Percentiles rank a stretch among this genome's conserved stretches.
phyloP scores from a whole-genome alignment of 2,329 filamentous ascomycete species.

The Fusarium denticulatum region DNA sequence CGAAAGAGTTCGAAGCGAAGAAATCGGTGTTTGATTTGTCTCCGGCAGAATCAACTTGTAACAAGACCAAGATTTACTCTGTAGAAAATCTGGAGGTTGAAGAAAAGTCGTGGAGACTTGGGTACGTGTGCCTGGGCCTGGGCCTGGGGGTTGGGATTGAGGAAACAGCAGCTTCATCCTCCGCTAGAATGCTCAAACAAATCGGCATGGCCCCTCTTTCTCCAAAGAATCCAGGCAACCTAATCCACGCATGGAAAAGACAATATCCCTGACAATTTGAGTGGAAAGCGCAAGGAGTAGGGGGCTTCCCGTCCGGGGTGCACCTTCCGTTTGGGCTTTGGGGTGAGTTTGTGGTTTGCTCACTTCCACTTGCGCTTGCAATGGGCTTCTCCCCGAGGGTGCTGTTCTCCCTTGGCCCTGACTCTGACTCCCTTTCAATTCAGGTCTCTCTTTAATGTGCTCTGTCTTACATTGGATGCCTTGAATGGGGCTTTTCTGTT shows the following conservation, averaged over 20 bases:
- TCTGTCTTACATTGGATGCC: background rate
- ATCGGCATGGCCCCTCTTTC: constrained; percentile 17
- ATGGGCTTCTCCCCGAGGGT: background rate
- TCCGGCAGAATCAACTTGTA: background rate
- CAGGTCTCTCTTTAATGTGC: background rate
- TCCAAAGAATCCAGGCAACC: constrained; percentile 22
- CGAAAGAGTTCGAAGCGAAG: background rate
- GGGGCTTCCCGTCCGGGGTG: constrained; percentile 20
- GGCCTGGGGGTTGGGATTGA: constrained; percentile 26
- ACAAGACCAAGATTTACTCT: constrained; percentile 2
- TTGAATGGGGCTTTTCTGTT: background rate
- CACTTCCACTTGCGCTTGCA: background rate
- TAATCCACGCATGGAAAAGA: constrained; percentile 3
- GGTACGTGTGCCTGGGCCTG: background rate
- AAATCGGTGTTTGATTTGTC: background rate
- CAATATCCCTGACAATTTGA: constrained; percentile 8
- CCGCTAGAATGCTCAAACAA: constrained; percentile 18
- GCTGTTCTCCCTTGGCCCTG: constrained; percentile 14
- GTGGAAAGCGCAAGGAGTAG: constrained; percentile 19
- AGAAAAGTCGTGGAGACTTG: constrained; percentile 17
- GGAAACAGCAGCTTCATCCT: background rate
- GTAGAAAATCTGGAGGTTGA: constrained; percentile 24
- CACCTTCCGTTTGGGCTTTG: constrained; percentile 17
- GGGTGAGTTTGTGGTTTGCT: background rate
- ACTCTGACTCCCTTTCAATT: constrained; percentile 15